Evolutionary conservation across 208 protist genomes (phyloP), one percentile per base, ranked within the genome.

Genomic region (Eutreptiella sp.): DNA sequence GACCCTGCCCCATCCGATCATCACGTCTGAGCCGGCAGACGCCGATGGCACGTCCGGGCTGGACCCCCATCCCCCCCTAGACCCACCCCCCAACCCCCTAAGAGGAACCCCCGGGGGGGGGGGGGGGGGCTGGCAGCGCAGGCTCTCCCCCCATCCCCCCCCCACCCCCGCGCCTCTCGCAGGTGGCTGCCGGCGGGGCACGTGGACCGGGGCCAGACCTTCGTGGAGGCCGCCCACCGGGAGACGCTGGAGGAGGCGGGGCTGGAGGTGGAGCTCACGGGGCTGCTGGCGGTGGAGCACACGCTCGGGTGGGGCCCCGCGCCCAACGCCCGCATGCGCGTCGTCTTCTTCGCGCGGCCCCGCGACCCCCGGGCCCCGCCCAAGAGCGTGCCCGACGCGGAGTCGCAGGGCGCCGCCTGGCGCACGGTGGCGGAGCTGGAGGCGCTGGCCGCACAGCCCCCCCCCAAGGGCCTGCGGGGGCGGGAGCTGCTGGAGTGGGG

Each of bases 241-340:
- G 54, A 62, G 47, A 62, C 54, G 2, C 3, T 28, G 9, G 54
- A 62, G 47, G 54, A 62, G 33, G 54, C n/a, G 3, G 54, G 54
- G 4, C 41, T 62, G 19, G 38, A 62, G 16, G 29, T 55, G 2
- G 14, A 36, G 11, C 21, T 55, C 14, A 38, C 31, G 43, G 26
- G 26, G 19, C 31, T 55, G 32, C 33, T 55, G 32, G 9, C 27
- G 32, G 2, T 55, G 5, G 48, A 55, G 32, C 43, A 38, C 11
- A 0, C 31, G 11, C n/a, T 46, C 11, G 48, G 48, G 19, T n/a
- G n/a, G n/a, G n/a, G n/a, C n/a, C n/a, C n/a, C n/a, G n/a, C n/a
- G n/a, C n/a, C n/a, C n/a, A 38, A 38, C 21, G 48, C 48, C 11
- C 29, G 29, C 31, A 7, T 31, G 43, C 29, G 48, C 31, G 19